phyloP scores from a whole-genome alignment of 768 basidiomycete species.

The Mycena vitilis region DNA sequence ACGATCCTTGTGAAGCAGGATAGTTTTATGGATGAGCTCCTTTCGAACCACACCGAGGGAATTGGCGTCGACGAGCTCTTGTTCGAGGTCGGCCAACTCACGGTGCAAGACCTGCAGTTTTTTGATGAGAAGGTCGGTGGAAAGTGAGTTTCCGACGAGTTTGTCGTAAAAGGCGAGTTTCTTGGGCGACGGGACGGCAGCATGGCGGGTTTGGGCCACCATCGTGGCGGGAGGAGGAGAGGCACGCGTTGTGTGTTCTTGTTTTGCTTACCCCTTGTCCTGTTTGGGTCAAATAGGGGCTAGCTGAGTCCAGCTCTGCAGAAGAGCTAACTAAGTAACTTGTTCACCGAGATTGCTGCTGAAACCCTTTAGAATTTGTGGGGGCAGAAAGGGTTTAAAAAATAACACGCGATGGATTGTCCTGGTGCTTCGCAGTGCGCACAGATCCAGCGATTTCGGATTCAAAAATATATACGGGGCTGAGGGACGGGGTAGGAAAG shows the following conservation, averaged over 20 bases:
- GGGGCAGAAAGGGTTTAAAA: too few relatives aligned
- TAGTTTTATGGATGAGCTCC: conserved; percentile 81
- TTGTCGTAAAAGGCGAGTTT: conserved; percentile 86
- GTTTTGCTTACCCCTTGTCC: conserved; percentile 33
- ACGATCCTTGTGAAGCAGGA: conserved; percentile 94
- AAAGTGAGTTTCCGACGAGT: conserved; percentile 78
- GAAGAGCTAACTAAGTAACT: too few relatives aligned
- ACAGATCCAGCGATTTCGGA: too few relatives aligned
- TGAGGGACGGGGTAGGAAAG: too few relatives aligned
- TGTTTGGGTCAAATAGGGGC: not conserved
- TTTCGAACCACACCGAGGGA: conserved; percentile 79
- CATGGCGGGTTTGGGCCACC: conserved; percentile 81
- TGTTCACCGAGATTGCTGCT: too few relatives aligned
- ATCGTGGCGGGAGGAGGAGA: conserved; percentile 52
- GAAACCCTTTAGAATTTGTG: too few relatives aligned
- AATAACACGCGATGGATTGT: too few relatives aligned
- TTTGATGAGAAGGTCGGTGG: conserved; percentile 87
- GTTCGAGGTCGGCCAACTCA: conserved; percentile 86
- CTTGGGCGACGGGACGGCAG: conserved; percentile 61
- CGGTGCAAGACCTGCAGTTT: conserved; percentile 84
- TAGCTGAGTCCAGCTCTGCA: too few relatives aligned
- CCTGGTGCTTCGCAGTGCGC: too few relatives aligned
- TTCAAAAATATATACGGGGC: too few relatives aligned
- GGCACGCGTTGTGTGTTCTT: conserved; percentile 59
- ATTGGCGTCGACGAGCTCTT: conserved; percentile 81